These are phyloP conservation scores for Thraustochytrium striatum DNA, from an alignment of 352 stramenopile species.

Conservation along the genomic window DNA sequence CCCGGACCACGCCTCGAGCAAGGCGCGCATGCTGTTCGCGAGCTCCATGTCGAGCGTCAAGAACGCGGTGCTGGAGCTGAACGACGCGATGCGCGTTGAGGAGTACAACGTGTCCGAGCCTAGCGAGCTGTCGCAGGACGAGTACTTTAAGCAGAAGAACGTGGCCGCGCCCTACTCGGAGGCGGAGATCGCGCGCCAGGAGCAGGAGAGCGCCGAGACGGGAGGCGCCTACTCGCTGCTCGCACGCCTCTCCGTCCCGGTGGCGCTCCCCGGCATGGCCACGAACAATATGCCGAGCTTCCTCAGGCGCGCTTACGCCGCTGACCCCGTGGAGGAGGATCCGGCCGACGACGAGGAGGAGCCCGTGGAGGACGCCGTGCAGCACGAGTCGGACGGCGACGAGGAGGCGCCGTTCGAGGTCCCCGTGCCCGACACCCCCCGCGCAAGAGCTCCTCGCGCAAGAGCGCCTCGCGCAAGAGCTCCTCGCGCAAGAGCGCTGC, in stretches of 20 bases:
- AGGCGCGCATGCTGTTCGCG: constrained; percentile 39
- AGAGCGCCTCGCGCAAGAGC: neutral
- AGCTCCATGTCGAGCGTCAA: constrained; percentile 43
- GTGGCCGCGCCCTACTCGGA: constrained; percentile 28
- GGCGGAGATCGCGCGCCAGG: constrained; percentile 28
- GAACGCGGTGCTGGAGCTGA: neutral
- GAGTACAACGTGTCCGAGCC: constrained; percentile 33
- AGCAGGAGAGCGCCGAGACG: constrained; percentile 42
- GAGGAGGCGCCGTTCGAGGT: neutral
- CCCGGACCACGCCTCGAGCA: neutral
- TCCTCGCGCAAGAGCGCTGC: no score
- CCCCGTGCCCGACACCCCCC: neutral
- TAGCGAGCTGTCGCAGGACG: constrained; percentile 7
- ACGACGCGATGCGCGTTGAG: constrained; percentile 1
- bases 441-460: neutral
- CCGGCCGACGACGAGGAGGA: neutral
- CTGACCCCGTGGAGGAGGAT: neutral
- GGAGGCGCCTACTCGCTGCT: constrained; percentile 39
- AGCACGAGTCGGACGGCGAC: neutral
- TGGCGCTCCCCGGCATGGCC: constrained; percentile 18
- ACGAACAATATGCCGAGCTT: neutral
- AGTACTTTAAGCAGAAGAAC: constrained; percentile 33
- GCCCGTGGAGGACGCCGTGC: neutral
- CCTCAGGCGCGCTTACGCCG: no score
- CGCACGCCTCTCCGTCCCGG: neutral